Conservation (phyloP, 768 basidiomycete genomes). For the Rhizopogon vesiculosus region DNA sequence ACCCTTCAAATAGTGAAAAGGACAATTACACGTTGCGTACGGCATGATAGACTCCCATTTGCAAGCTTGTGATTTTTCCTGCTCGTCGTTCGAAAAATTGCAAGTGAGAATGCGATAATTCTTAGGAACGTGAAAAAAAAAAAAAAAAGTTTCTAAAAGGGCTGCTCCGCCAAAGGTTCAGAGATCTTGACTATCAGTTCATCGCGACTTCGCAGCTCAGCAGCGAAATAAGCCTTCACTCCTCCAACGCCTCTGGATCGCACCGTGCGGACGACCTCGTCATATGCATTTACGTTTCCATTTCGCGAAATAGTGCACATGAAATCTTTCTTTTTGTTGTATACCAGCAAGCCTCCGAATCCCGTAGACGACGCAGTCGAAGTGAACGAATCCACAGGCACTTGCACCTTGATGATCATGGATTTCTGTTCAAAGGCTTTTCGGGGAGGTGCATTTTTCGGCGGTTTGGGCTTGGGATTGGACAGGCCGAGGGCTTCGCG, state of each 20-base stretch:
- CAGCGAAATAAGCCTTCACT: slow-evolving; percentile 50
- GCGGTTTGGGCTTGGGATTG: slow-evolving; percentile 12
- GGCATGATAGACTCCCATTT: too few relatives aligned
- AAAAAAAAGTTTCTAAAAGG: slow-evolving; percentile 30
- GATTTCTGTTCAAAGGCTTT: slow-evolving; percentile 31
- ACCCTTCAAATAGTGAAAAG: too few relatives aligned
- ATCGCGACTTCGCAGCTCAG: slow-evolving; percentile 42
- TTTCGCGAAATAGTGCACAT: slow-evolving; percentile 35
- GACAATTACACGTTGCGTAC: too few relatives aligned
- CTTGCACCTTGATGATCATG: slow-evolving; percentile 52
- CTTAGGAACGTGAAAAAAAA: background rate
- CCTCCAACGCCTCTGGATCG: slow-evolving; percentile 36
- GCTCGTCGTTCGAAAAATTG: too few relatives aligned
- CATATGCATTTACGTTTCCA: slow-evolving; percentile 34
- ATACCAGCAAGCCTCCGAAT: slow-evolving; percentile 35
- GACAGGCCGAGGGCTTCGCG: slow-evolving; percentile 27
- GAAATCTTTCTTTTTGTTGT: slow-evolving; percentile 51
- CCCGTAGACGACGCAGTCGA: slow-evolving; percentile 2
- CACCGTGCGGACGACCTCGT: slow-evolving; percentile 35
- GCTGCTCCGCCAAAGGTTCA: slow-evolving; percentile 52
- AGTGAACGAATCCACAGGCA: slow-evolving; percentile 24
- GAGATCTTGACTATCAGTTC: slow-evolving; percentile 46
- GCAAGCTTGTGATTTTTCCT: too few relatives aligned
- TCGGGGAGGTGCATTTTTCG: slow-evolving; percentile 12
- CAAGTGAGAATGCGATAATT: background rate